Percentiles rank a stretch among this genome's conserved stretches.
Evolutionary conservation across 2,329 filamentous ascomycete species (phyloP).

Genomic region (Fusarium staphyleae): DNA sequence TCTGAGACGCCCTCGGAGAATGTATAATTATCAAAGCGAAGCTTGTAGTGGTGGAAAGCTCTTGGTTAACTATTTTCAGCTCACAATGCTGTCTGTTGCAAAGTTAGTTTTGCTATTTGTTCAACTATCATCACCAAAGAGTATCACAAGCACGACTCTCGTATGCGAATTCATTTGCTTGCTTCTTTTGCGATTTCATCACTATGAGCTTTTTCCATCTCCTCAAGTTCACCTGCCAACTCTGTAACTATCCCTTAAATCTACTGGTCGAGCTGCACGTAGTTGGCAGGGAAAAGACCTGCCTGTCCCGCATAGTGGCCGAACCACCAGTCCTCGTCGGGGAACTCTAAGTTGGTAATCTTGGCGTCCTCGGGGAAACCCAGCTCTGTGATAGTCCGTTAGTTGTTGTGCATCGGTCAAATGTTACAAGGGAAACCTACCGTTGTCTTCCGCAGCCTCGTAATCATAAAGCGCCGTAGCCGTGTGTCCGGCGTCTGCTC

Average conservation of each 20-base stretch:
- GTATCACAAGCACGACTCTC: neutral
- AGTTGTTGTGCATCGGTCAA: neutral
- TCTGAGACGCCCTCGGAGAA: neutral
- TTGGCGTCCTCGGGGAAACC: constrained; percentile 90
- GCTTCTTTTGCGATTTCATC: constrained; percentile 32
- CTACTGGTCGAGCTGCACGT: constrained; percentile 63
- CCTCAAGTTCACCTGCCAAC: constrained; percentile 2
- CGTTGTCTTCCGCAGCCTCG: constrained; percentile 94
- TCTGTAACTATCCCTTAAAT: neutral
- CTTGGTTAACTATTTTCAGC: too few species aligned
- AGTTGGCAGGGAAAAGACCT: constrained; percentile 84
- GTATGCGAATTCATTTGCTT: constrained; percentile 34
- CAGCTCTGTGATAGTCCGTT: constrained; percentile 55
- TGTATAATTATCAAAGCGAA: neutral
- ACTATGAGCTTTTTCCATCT: constrained; percentile 25
- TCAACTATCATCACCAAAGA: neutral
- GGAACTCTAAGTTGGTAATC: constrained; percentile 87
- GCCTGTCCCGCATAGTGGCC: constrained; percentile 80
- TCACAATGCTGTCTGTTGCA: too few species aligned
- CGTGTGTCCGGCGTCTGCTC: constrained; percentile 61
- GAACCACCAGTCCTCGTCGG: constrained; percentile 99
- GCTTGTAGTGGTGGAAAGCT: neutral
- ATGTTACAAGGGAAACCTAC: constrained; percentile 50
- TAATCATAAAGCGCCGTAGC: constrained; percentile 94
- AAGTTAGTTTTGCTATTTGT: too few species aligned